Conservation (phyloP, 257 asterid species). For the Scutellaria minor region DNA sequence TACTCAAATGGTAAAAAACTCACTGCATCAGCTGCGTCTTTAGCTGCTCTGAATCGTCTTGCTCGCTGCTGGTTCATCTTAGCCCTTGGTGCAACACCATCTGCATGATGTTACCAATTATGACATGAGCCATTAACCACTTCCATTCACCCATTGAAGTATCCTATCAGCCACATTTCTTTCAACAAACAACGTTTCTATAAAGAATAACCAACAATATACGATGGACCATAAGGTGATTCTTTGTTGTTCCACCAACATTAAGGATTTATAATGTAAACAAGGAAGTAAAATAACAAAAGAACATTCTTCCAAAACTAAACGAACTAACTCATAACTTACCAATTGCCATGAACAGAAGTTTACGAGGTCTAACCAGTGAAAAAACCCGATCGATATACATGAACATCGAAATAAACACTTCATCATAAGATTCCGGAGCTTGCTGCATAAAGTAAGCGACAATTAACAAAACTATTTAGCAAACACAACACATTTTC, state of each 20-base stretch:
- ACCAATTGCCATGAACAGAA: constrained; percentile 76
- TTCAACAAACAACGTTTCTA: background rate
- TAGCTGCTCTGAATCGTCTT: constrained; percentile 94
- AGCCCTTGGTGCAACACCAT: constrained; percentile 99
- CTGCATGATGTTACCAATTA: constrained; percentile 39
- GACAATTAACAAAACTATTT: constrained; percentile 16
- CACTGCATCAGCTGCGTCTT: constrained; percentile 92
- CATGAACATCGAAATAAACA: constrained; percentile 53
- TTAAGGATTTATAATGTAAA: background rate
- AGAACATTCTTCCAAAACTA: background rate
- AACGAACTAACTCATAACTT: constrained; percentile 27
- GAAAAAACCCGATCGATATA: constrained; percentile 62
- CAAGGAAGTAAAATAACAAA: too few species aligned
- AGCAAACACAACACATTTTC: background rate
- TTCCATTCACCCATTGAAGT: background rate
- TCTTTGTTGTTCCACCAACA: background rate
- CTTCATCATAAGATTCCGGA: constrained; percentile 58
- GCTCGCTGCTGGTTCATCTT: constrained; percentile 97
- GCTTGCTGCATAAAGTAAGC: constrained; percentile 39
- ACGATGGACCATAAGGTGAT: background rate
- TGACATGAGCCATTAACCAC: background rate
- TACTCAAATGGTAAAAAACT: constrained; percentile 31
- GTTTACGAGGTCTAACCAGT: constrained; percentile 61
- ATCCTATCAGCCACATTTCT: background rate
- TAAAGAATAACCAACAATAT: background rate